Conservation (phyloP, 805 yeast species). For the Groenewaldozyma salmanticensis region DNA sequence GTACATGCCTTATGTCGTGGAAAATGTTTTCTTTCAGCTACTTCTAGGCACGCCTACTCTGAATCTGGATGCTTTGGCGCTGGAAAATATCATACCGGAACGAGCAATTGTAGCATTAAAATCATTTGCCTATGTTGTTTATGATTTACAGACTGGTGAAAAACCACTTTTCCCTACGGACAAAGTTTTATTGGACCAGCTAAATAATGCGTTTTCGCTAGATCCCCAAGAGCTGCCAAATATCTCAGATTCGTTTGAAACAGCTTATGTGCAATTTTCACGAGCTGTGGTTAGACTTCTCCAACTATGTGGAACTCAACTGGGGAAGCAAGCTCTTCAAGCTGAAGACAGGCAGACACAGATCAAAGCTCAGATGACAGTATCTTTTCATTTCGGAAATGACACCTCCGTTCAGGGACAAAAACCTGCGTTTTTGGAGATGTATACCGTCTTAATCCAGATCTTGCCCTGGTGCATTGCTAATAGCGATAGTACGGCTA, state of each 20-base stretch:
- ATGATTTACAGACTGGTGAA: slow-evolving; percentile 46
- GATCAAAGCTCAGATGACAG: slow-evolving; percentile 30
- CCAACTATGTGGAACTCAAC: slow-evolving; percentile 48
- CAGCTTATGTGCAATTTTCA: slow-evolving; percentile 63
- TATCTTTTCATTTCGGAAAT: slow-evolving; percentile 29
- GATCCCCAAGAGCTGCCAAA: slow-evolving; percentile 11
- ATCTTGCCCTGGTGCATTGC: slow-evolving; percentile 67
- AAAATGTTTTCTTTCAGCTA: slow-evolving; percentile 64
- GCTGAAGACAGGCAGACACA: slow-evolving; percentile 26
- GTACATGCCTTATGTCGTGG: slow-evolving; percentile 70
- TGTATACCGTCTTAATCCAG: slow-evolving; percentile 62
- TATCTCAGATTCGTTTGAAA: slow-evolving; percentile 16
- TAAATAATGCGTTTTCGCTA: slow-evolving; percentile 2
- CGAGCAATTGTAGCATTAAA: slow-evolving; percentile 57
- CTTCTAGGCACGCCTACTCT: slow-evolving; percentile 24
- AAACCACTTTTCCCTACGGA: slow-evolving; percentile 70
- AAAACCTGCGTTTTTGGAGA: slow-evolving; percentile 38
- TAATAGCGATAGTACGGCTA: slow-evolving; percentile 22
- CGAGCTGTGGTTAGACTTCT: slow-evolving; percentile 45
- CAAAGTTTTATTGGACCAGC: slow-evolving; percentile 26
- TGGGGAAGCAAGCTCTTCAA: slow-evolving; percentile 38
- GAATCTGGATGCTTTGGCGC: slow-evolving; percentile 36
- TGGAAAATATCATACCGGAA: slow-evolving; percentile 64
- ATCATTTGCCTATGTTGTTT: slow-evolving; percentile 61
- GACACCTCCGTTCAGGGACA: slow-evolving; percentile 21